Conservation (phyloP, 148 eudicot species). For the Drosera capensis region DNA sequence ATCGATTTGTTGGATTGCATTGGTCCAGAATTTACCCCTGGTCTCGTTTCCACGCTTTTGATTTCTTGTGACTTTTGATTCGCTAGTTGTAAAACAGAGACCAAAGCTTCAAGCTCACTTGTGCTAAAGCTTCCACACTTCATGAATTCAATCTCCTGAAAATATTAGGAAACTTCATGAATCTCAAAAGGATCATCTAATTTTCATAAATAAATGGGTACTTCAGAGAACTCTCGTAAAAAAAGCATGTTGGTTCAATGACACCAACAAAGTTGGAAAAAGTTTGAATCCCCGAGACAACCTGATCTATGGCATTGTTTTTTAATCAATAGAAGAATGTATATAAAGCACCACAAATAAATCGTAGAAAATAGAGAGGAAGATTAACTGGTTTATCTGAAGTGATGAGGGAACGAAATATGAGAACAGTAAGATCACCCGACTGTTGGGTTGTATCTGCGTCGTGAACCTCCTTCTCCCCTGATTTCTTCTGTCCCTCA, state of each 20-base stretch:
- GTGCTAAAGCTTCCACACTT: constrained; percentile 60
- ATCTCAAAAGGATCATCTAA: too few relatives aligned
- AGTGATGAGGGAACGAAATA: constrained; percentile 82
- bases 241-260: too few relatives aligned
- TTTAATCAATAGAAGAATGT: constrained; percentile 1
- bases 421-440: constrained; percentile 64
- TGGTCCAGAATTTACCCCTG: constrained; percentile 25
- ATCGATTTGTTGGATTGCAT: constrained; percentile 54
- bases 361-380: constrained; percentile 1
- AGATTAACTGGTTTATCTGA: constrained; percentile 60
- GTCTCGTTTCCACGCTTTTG: constrained; percentile 23
- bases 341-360: neutral
- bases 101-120: constrained; percentile 86
- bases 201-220: too few relatives aligned
- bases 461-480: constrained; percentile 11
- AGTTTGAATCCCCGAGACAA: too few relatives aligned
- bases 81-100: constrained; percentile 53
- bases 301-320: too few relatives aligned
- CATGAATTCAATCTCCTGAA: constrained; percentile 86
- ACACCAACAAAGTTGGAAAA: too few relatives aligned
- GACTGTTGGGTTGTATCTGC: constrained; percentile 22
- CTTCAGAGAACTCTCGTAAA: neutral
- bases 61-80: constrained; percentile 32
- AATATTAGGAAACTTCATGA: neutral
- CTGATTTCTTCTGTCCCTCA: constrained; percentile 17